A percentile compares a stretch with the other conserved stretches of the same genome.
Evolutionary conservation across 208 protist species (phyloP).

Genomic region (Vickermania ingenoplastis): DNA sequence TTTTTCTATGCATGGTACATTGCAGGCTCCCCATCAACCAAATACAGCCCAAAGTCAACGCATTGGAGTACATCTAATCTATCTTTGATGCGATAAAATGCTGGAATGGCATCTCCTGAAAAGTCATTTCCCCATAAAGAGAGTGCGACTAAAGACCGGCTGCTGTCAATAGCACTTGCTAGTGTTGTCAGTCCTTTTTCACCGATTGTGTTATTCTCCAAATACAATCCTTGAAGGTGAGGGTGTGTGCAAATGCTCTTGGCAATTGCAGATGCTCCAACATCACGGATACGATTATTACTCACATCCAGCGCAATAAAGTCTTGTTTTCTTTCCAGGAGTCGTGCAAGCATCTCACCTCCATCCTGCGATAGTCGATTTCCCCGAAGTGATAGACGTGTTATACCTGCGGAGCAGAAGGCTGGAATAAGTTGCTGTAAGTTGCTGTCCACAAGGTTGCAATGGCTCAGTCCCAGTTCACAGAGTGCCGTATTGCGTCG

Average conservation of each 20-base stretch:
- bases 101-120: conserved; percentile 19
- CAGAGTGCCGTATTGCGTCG: conserved; percentile 31
- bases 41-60: conserved; percentile 46
- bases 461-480: conserved; percentile 38
- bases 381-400: conserved; percentile 29
- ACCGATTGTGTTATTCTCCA: conserved; percentile 51
- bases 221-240: conserved; percentile 18
- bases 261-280: conserved; percentile 34
- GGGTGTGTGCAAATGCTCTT: conserved; percentile 27
- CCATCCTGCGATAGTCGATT: conserved; percentile 67
- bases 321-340: conserved; percentile 48
- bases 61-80: conserved; percentile 26
- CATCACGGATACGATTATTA: conserved; percentile 52
- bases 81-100: conserved; percentile 31
- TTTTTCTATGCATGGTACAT: conserved; percentile 6
- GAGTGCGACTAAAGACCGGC: conserved; percentile 24
- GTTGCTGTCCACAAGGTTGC: conserved; percentile 37
- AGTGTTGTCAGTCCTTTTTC: conserved; percentile 37
- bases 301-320: conserved; percentile 48
- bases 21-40: conserved; percentile 22
- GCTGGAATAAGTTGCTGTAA: conserved; percentile 34
- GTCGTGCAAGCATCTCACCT: conserved; percentile 29
- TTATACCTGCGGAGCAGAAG: conserved; percentile 32
- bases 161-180: conserved; percentile 19
- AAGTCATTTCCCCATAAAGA: conserved; percentile 73